Percentiles rank a stretch among this genome's conserved stretches.
phyloP scores from a whole-genome alignment of 441 rosid genomes.

The Populus trichocarpa region DNA sequence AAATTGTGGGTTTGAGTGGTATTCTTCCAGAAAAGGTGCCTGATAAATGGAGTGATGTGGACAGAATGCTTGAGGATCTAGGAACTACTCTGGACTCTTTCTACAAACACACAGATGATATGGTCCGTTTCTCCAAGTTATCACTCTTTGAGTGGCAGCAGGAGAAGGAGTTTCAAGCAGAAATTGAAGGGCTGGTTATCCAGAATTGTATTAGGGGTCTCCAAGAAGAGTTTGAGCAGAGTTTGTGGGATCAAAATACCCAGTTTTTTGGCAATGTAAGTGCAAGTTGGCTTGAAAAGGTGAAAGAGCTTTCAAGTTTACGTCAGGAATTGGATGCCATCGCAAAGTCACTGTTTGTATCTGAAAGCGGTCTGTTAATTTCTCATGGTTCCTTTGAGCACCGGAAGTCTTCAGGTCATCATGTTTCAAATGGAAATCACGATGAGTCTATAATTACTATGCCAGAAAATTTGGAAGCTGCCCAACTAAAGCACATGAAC shows the following conservation, averaged over 20 bases:
- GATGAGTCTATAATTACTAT: constrained; percentile 41
- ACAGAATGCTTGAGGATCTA: constrained; percentile 46
- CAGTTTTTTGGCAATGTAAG: constrained; percentile 30
- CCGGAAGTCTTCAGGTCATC: constrained; percentile 53
- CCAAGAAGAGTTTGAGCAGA: constrained; percentile 59
- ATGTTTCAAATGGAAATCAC: constrained; percentile 60
- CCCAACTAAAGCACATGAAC: constrained; percentile 41
- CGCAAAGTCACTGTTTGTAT: constrained; percentile 43
- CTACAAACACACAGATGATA: constrained; percentile 30
- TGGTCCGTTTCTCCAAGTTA: constrained; percentile 34
- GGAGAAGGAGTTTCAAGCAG: constrained; percentile 48
- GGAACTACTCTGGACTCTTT: constrained; percentile 40
- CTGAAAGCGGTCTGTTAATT: constrained; percentile 49
- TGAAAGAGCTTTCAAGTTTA: constrained; percentile 63
- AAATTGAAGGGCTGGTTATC: constrained; percentile 49
- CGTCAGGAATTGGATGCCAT: constrained; percentile 71
- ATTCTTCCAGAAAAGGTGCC: constrained; percentile 37
- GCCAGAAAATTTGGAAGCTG: constrained; percentile 53
- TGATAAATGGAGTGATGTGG: constrained; percentile 43
- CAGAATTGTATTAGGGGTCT: constrained; percentile 45
- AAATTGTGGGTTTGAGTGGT: constrained; percentile 45
- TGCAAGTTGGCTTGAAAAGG: constrained; percentile 38
- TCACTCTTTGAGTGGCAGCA: constrained; percentile 46
- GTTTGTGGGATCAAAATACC: constrained; percentile 39
- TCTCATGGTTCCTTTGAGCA: constrained; percentile 61